Conservation (phyloP, 73 alveolate genomes). For the Paramecium sonneborni region DNA sequence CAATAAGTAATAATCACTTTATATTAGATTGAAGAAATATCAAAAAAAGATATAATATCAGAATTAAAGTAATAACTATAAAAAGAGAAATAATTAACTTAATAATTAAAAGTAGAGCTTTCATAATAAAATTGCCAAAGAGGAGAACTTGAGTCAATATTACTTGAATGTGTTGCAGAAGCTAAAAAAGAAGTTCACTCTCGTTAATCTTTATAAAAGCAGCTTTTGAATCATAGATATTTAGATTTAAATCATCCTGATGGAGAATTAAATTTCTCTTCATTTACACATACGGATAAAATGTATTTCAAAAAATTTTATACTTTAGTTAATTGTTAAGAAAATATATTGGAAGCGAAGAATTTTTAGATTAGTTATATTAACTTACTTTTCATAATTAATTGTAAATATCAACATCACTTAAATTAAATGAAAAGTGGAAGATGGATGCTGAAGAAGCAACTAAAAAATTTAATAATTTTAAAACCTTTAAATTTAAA, state of each 20-base stretch:
- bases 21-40: slow-evolving; percentile 34
- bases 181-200: slow-evolving; percentile 53
- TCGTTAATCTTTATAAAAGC: background rate
- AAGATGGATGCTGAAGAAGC: slow-evolving; percentile 27
- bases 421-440: slow-evolving; percentile 23
- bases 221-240: background rate
- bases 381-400: background rate
- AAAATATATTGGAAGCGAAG: slow-evolving; percentile 21
- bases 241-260: background rate
- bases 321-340: background rate
- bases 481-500: slow-evolving; percentile 31
- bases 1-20: background rate
- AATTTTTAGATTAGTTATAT: slow-evolving; percentile 51
- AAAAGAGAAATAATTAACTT: background rate
- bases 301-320: background rate
- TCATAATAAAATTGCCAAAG: slow-evolving; percentile 52
- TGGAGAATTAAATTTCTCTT: slow-evolving; percentile 8
- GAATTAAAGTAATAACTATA: background rate
- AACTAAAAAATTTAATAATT: background rate
- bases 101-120: background rate
- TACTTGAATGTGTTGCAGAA: slow-evolving; percentile 57
- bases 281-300: slow-evolving; percentile 30
- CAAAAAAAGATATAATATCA: background rate
- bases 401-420: background rate
- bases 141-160: slow-evolving; percentile 53